phyloP scores from a whole-genome alignment of 202 grass and related monocot genomes.

The Saccharum hybrid region DNA sequence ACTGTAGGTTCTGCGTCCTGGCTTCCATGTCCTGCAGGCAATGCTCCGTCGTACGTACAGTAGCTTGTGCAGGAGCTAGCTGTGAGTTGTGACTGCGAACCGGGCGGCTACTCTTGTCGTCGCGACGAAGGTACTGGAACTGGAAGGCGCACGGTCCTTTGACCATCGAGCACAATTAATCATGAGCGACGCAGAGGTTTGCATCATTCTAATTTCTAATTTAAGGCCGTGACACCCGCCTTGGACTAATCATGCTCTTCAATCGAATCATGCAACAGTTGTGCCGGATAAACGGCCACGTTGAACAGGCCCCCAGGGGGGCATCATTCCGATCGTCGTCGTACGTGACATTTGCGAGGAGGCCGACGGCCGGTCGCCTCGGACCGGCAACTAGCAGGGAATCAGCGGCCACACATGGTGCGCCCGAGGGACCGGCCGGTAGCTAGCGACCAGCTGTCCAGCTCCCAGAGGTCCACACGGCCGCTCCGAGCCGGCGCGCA shows the following conservation, averaged over 20 bases:
- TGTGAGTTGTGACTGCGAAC: not conserved
- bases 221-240: not conserved
- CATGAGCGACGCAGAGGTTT: not conserved
- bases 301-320: not conserved
- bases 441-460: not conserved
- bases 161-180: not conserved
- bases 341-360: not conserved
- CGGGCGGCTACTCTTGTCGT: not conserved
- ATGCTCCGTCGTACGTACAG: not conserved
- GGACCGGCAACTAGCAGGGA: not conserved
- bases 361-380: not conserved
- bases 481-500: not conserved
- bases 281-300: not conserved
- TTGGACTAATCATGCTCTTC: not conserved
- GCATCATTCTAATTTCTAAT: not conserved
- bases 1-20: not conserved
- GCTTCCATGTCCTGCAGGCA: constrained; percentile 21
- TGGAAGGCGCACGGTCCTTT: not conserved
- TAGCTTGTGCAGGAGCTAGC: not conserved
- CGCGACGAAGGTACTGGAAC: constrained; percentile 1
- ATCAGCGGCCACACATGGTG: not conserved
- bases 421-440: no score
- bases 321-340: constrained; percentile 11
- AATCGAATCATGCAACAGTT: not conserved
- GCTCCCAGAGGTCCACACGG: not conserved